Evolutionary conservation across 495 filamentous ascomycete species (phyloP).

Genomic region (Cairneyella variabilis): DNA sequence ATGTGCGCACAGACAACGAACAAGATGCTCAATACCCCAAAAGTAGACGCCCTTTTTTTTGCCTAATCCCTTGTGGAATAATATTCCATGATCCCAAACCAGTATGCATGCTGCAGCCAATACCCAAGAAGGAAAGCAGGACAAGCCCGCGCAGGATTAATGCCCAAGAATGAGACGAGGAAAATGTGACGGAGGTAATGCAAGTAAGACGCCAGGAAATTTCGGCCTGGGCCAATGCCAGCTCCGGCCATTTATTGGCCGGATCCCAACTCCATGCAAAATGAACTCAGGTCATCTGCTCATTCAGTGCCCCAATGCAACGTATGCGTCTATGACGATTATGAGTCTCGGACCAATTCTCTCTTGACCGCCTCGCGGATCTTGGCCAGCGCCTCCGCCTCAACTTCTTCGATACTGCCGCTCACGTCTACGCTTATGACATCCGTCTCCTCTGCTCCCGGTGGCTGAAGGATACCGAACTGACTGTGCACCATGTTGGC

Average conservation of each 20-base stretch:
- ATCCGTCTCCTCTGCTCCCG: slow-evolving; percentile 73
- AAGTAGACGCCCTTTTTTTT: background rate
- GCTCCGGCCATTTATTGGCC: too few species aligned
- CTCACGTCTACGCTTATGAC: slow-evolving; percentile 80
- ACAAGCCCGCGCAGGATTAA: background rate
- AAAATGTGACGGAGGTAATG: background rate
- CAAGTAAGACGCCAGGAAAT: background rate
- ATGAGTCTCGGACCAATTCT: slow-evolving; percentile 13
- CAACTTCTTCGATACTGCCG: slow-evolving; percentile 59
- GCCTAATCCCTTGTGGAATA: background rate
- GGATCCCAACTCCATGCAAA: too few species aligned
- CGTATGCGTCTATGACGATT: too few species aligned
- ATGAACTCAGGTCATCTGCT: too few species aligned
- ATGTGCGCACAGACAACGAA: background rate
- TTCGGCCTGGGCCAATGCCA: too few species aligned
- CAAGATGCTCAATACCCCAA: background rate
- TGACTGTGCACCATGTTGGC: slow-evolving; percentile 96
- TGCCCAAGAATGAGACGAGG: background rate
- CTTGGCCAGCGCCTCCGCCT: slow-evolving; percentile 56
- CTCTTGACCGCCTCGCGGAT: slow-evolving; percentile 32
- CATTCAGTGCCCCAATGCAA: too few species aligned
- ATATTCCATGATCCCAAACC: background rate
- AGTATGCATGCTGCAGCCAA: background rate
- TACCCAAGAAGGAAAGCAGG: background rate
- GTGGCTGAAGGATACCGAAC: slow-evolving; percentile 79